phyloP scores from a whole-genome alignment of 805 yeast species.

The Metschnikowia borealis region DNA sequence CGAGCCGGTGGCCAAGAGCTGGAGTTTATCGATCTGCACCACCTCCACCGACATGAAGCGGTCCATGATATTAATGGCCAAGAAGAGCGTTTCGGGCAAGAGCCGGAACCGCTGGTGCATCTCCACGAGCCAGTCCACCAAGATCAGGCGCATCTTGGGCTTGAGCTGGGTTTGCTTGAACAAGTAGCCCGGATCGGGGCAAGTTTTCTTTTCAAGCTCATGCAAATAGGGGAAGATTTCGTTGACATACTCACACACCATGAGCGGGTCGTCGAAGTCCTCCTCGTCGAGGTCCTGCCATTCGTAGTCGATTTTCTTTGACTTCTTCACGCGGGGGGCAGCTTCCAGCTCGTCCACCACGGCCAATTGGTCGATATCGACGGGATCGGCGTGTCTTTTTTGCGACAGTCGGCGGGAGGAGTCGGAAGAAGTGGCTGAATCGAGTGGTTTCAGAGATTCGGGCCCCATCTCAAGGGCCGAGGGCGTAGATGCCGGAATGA shows the following conservation, averaged over 20 bases:
- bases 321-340: slow-evolving; percentile 28
- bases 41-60: slow-evolving; percentile 72
- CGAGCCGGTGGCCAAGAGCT: slow-evolving; percentile 80
- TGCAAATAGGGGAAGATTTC: slow-evolving; percentile 82
- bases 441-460: background rate
- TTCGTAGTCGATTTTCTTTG: slow-evolving; percentile 40
- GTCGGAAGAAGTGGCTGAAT: background rate
- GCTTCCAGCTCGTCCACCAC: slow-evolving; percentile 7
- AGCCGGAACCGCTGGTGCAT: slow-evolving; percentile 81
- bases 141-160: slow-evolving; percentile 79
- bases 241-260: slow-evolving; percentile 89
- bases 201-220: slow-evolving; percentile 64
- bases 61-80: slow-evolving; percentile 85
- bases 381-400: slow-evolving; percentile 47
- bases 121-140: slow-evolving; percentile 93
- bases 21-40: slow-evolving; percentile 75
- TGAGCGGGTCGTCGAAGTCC: slow-evolving; percentile 66
- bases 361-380: background rate
- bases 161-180: slow-evolving; percentile 61
- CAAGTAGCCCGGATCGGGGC: slow-evolving; percentile 70
- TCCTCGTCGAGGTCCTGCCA: slow-evolving; percentile 76
- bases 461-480: background rate
- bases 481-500: background rate
- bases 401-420: slow-evolving; percentile 34
- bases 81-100: slow-evolving; percentile 78